phyloP scores from a whole-genome alignment of 129 eudicot species.

The Arctium minus region DNA sequence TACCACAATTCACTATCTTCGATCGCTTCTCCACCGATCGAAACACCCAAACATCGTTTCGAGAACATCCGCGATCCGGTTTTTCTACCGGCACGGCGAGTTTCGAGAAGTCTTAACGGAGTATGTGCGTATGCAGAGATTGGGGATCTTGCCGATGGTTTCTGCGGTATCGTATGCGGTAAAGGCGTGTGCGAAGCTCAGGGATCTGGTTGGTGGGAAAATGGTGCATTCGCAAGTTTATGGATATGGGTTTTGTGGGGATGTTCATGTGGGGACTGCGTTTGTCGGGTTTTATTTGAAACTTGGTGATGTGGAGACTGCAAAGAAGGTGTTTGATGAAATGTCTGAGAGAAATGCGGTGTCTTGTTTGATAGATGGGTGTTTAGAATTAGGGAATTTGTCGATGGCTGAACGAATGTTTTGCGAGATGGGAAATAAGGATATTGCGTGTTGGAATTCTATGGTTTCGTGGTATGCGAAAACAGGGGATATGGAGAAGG shows the following conservation, averaged over 20 bases:
- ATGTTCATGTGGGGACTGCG: constrained; percentile 32
- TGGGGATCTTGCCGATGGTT: background rate
- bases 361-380: constrained; percentile 25
- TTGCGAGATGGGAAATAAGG: constrained; percentile 23
- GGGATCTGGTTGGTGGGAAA: background rate
- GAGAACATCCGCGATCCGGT: background rate
- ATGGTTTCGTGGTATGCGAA: constrained; percentile 30
- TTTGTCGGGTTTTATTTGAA: constrained; percentile 25
- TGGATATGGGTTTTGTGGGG: constrained; percentile 11
- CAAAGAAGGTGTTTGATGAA: constrained; percentile 22
- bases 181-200: constrained; percentile 1
- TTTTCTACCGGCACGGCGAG: background rate
- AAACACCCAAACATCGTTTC: background rate
- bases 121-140: background rate
- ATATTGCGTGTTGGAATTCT: constrained; percentile 27
- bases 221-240: constrained; percentile 13
- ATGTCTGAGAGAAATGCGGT: constrained; percentile 24
- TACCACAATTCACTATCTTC: background rate
- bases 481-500: background rate
- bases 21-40: background rate
- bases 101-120: background rate
- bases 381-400: constrained; percentile 14
- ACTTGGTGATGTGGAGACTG: constrained; percentile 15
- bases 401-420: constrained; percentile 14
- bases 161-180: background rate